Conservation (phyloP, 208 protist genomes). For the Novymonas esmeraldas region DNA sequence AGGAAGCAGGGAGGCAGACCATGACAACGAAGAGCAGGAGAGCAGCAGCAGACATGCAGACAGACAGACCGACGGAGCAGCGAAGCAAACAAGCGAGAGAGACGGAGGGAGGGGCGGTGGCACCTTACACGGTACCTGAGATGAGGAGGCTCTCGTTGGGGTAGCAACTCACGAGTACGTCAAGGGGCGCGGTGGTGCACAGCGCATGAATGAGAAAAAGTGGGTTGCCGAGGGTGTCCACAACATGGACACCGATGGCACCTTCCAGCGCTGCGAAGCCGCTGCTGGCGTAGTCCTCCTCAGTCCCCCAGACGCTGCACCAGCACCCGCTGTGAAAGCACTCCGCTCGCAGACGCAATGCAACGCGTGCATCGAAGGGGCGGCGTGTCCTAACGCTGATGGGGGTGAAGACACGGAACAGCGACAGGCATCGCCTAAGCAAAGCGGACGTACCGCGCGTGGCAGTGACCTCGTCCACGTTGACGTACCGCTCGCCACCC, state of each 20-base stretch:
- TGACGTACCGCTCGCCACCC: constrained; percentile 3
- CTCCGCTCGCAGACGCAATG: constrained; percentile 46
- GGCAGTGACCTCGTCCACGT: constrained; percentile 12
- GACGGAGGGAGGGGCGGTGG: not conserved
- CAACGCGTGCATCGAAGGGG: constrained; percentile 34
- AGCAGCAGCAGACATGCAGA: too few species aligned
- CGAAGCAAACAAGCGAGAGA: not conserved
- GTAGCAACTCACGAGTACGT: constrained; percentile 51
- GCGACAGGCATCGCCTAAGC: constrained; percentile 22
- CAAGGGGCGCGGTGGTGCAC: constrained; percentile 34
- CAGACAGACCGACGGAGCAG: too few species aligned
- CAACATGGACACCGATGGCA: constrained; percentile 53
- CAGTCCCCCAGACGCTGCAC: constrained; percentile 75
- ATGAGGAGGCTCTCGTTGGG: constrained; percentile 34
- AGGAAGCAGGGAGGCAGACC: not conserved
- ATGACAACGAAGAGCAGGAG: not conserved
- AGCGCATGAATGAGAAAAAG: constrained; percentile 58
- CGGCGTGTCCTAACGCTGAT: constrained; percentile 50
- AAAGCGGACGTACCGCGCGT: constrained; percentile 10
- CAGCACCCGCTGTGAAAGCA: constrained; percentile 43
- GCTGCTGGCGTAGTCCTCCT: constrained; percentile 43
- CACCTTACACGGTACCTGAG: not conserved
- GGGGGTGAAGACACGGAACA: constrained; percentile 56
- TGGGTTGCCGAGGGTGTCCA: constrained; percentile 54
- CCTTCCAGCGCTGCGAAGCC: constrained; percentile 40